Evolutionary conservation across 352 stramenopile genomes (phyloP), one percentile per base, ranked within the genome.

Genomic region (Globisporangium sylvaticum): DNA sequence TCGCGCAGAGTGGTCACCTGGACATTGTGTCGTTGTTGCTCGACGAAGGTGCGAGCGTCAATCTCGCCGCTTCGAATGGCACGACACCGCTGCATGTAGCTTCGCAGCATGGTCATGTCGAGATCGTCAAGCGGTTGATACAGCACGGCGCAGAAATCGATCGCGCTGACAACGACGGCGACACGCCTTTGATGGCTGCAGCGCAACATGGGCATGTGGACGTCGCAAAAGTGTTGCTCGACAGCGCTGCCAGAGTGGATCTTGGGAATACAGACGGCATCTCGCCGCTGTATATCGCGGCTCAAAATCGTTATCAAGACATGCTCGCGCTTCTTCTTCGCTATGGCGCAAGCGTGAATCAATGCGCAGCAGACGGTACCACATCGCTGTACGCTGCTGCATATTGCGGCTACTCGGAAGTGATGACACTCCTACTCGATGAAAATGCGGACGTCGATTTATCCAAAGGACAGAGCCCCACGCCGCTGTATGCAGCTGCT

Each of bases 141-240:
- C 44, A 65, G 59, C 9, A n/a, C 15, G 27, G 42, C 15, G 59
- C 59, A n/a, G 27, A 37, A 8, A 6, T 65, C 0, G 44, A 65
- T 32, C 15, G 29, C 14, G 9, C 20, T 7, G 59, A 65, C 44
- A 25, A 56, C 10, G 44, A 65, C 24, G 59, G 59, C 9, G 44
- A 65, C 44, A 34, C 59, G n/a, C 44, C 59, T 6, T n/a, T 65
- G 44, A 25, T 65, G 59, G 59, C 31, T 48, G 59, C 59, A n/a
- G 42, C n/a, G 4, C 44, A 46, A 4, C 24, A 65, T n/a, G 59
- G 59, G 1, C 59, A 58, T 20, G n/a, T 48, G 20, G 44, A 22
- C 18, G n/a, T 65, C 44, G 59, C 29, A 46, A 14, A 58, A 24
- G 12, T 65, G 25, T 32, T 65, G n/a, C 59, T 65, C 0, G 18